Base-by-base conservation (phyloP, 2,329 filamentous ascomycete species). In the Pseudogymnoascus sp. region DNA sequence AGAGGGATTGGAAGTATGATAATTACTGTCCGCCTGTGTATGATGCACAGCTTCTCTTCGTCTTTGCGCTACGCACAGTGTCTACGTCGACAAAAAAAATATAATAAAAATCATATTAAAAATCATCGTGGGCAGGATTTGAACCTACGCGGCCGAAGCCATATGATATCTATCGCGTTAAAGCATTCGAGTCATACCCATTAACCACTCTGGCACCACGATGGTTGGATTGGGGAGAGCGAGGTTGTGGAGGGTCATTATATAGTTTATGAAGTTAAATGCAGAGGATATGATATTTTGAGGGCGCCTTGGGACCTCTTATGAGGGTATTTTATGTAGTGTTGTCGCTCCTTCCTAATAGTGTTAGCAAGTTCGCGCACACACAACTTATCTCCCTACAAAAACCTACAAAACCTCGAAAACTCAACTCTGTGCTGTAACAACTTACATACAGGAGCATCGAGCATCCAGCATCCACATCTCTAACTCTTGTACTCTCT, bases 111-210 rank as follows among this genome's bases (percentile, higher is more conserved):
- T 60, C 31, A 12, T 11, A 3, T 29, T 62, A 51, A 64, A 59
- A n/a, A 51, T 0, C 1, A 63, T 21, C 67, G 62, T 64, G 63
- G 63, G 69, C 71, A 73, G 70, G 71, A 73, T 71, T 73, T 72
- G 71, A 73, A 73, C 71, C 70, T 73, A 68, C 70, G 71, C 70
- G 70, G 69, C 70, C 70, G 70, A 72, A 72, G 67, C 68, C 71
- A 72, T 72, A 71, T 71, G 70, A 72, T 72, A 68, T 70, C 71
- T 69, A 64, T 60, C 18, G 26, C 23, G 10, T 18, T 10, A 14
- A 37, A 39, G 60, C 23, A 54, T 72, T 72, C 69, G 71, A 72
- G 70, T 72, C 69, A 71, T 71, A 71, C 71, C 71, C 70, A 72
- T 72, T 72, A 72, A 71, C 70, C 71, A 71, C 71, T 71, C 71